phyloP scores from a whole-genome alignment of 768 basidiomycete species.

The Udeniomyces megalosporus region DNA sequence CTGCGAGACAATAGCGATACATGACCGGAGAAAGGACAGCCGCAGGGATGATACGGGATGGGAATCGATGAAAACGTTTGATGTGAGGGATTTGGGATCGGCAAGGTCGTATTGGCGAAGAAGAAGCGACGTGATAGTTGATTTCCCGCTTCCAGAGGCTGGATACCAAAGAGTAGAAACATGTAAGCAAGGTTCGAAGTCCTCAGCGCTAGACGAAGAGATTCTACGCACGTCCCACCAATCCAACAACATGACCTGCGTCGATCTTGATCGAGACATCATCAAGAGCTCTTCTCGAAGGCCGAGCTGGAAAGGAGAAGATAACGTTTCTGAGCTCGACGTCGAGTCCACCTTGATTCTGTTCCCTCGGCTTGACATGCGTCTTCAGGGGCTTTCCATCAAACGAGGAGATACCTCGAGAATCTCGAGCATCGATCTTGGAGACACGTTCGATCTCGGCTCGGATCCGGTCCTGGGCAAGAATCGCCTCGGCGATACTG shows the following conservation, averaged over 20 bases:
- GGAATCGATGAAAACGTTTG: constrained; percentile 6
- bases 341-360: neutral
- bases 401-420: constrained; percentile 14
- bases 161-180: neutral
- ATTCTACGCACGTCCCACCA: neutral
- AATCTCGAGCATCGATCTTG: constrained; percentile 22
- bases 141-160: constrained; percentile 26
- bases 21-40: constrained; percentile 4
- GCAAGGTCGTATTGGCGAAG: constrained; percentile 25
- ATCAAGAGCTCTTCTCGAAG: constrained; percentile 21
- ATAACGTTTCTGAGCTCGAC: constrained; percentile 24
- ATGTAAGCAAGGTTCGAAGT: neutral
- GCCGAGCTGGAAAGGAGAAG: constrained; percentile 27
- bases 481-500: constrained; percentile 21
- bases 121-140: constrained; percentile 23
- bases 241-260: constrained; percentile 17
- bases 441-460: constrained; percentile 24
- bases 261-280: constrained; percentile 19
- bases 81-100: neutral
- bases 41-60: neutral
- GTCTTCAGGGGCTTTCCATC: neutral
- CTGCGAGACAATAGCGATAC: constrained; percentile 12
- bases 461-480: constrained; percentile 19
- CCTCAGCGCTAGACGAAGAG: neutral
- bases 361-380: neutral